Evolutionary conservation across 306 rosid species (phyloP).

Genomic region (Quercus alba): DNA sequence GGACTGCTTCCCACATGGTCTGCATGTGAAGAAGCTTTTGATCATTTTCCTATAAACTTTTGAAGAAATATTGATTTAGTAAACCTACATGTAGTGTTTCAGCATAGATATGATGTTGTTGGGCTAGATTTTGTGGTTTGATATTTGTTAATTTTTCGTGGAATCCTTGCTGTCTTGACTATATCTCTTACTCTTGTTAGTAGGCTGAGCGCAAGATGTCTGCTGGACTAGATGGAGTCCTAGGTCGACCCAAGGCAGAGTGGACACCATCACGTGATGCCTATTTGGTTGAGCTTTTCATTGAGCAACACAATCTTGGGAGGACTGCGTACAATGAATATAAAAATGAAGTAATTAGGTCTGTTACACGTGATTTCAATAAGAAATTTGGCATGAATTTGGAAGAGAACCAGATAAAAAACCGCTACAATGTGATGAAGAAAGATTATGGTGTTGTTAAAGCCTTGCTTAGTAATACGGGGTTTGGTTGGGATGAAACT

Average conservation of each 20-base stretch:
- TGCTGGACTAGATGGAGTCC: conserved; percentile 30
- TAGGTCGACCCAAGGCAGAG: conserved; percentile 36
- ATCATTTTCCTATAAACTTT: background rate
- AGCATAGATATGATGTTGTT: background rate
- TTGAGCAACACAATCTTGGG: conserved; percentile 35
- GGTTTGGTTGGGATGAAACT: conserved; percentile 37
- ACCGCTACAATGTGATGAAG: conserved; percentile 44
- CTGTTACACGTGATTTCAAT: conserved; percentile 37
- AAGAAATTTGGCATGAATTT: conserved; percentile 32
- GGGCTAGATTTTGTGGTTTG: background rate
- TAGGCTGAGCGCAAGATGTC: conserved; percentile 23
- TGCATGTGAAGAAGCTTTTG: background rate
- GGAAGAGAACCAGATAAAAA: conserved; percentile 50
- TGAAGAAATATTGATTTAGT: background rate
- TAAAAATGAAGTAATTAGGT: conserved; percentile 36
- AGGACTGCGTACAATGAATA: conserved; percentile 46
- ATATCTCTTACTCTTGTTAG: background rate
- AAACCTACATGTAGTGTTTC: background rate
- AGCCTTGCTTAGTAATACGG: conserved; percentile 35
- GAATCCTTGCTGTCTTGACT: background rate
- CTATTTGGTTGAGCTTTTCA: conserved; percentile 31
- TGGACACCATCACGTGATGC: conserved; percentile 42
- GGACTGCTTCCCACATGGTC: background rate
- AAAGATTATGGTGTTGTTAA: conserved; percentile 42
- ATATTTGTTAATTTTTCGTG: background rate